phyloP scores from a whole-genome alignment of 1,284 basidiomycete species.

The Fomitopsis schrenkii region DNA sequence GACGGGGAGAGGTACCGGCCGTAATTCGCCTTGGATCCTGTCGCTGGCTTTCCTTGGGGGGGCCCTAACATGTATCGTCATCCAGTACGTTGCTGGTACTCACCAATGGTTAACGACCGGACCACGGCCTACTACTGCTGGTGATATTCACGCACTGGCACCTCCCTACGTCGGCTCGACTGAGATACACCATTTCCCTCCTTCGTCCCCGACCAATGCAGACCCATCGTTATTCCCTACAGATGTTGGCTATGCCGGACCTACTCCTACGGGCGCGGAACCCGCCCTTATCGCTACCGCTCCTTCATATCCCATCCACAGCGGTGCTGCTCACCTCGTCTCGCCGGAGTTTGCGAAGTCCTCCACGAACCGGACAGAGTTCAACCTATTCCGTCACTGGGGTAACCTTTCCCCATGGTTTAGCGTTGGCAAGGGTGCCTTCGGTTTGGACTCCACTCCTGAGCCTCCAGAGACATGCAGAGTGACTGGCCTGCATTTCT shows the following conservation, averaged over 20 bases:
- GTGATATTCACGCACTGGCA: conserved; percentile 30
- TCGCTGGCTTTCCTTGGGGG: conserved; percentile 6
- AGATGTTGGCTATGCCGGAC: conserved; percentile 76
- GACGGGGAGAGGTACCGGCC: not conserved
- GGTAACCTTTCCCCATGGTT: conserved; percentile 86
- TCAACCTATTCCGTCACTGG: conserved; percentile 73
- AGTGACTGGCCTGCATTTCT: conserved; percentile 69
- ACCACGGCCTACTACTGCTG: not conserved
- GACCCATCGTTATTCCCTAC: conserved; percentile 70
- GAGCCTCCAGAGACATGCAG: conserved; percentile 66
- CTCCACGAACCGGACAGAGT: conserved; percentile 28
- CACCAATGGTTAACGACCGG: not conserved
- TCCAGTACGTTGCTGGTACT: conserved; percentile 3
- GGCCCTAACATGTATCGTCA: conserved; percentile 1
- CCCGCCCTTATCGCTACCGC: conserved; percentile 76
- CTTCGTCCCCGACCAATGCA: conserved; percentile 63
- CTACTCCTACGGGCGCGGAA: conserved; percentile 82
- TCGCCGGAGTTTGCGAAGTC: conserved; percentile 28
- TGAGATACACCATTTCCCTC: conserved; percentile 65
- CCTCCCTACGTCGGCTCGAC: conserved; percentile 70
- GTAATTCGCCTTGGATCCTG: not conserved
- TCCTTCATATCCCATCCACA: conserved; percentile 70
- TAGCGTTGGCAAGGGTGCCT: conserved; percentile 62
- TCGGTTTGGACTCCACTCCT: conserved; percentile 71
- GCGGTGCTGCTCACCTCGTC: conserved; percentile 65